phyloP scores from a whole-genome alignment of 2,329 filamentous ascomycete genomes.

The Cyphellophora europaea region DNA sequence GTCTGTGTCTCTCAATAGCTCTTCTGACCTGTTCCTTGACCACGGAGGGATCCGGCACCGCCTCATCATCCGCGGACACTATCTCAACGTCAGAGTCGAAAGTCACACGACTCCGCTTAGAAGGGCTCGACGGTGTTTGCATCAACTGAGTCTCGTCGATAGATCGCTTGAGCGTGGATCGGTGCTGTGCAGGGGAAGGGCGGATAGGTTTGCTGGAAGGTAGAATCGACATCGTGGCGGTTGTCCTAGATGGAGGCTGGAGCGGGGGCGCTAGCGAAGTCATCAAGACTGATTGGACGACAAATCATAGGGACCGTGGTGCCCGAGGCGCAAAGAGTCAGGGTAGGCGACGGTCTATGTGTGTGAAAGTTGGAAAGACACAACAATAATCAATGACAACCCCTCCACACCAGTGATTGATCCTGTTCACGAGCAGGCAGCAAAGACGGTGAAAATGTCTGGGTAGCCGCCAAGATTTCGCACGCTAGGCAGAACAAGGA shows the following conservation, averaged over 20 bases:
- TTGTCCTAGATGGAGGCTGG: not conserved
- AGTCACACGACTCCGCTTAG: slow-evolving; percentile 33
- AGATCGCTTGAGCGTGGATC: slow-evolving; percentile 17
- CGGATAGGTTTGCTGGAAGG: slow-evolving; percentile 7
- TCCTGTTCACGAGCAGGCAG: too few relatives aligned
- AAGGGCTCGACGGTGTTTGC: slow-evolving; percentile 22
- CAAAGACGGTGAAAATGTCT: too few relatives aligned
- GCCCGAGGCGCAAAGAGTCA: too few relatives aligned
- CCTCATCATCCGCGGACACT: slow-evolving; percentile 19
- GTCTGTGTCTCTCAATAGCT: slow-evolving; percentile 44
- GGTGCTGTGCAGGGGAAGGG: slow-evolving; percentile 8
- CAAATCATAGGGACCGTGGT: too few relatives aligned
- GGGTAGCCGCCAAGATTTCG: too few relatives aligned
- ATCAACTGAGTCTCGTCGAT: slow-evolving; percentile 17
- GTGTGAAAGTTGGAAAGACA: too few relatives aligned
- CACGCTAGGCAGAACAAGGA: too few relatives aligned
- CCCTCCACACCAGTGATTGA: too few relatives aligned
- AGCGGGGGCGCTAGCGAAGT: not conserved
- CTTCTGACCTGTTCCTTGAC: slow-evolving; percentile 53
- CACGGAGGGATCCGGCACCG: slow-evolving; percentile 24
- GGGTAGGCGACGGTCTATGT: too few relatives aligned
- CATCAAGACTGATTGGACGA: too few relatives aligned
- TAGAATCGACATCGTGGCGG: not conserved
- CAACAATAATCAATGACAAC: too few relatives aligned
- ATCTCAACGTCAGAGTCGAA: slow-evolving; percentile 31